These are phyloP conservation scores for Crithidia sp. DNA, from an alignment of 208 protist species.

Conservation along the genomic window DNA sequence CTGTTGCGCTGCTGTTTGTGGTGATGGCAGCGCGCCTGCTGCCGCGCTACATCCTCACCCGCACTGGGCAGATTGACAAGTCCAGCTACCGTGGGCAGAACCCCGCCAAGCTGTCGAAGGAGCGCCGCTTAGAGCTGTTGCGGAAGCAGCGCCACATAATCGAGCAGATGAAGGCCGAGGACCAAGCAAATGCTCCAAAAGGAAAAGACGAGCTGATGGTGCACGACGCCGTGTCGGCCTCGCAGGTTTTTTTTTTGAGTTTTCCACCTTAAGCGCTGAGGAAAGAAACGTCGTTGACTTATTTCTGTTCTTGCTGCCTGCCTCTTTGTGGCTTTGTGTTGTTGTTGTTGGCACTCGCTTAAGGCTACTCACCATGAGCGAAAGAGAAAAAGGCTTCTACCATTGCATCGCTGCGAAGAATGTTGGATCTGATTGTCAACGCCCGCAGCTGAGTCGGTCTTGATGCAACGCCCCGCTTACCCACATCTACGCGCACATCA, in stretches of 20 bases:
- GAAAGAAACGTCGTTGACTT: no score
- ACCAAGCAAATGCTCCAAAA: conserved; percentile 20
- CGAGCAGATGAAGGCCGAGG: conserved; percentile 69
- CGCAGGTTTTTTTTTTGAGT: no score
- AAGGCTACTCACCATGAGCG: not conserved
- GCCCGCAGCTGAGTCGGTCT: no score
- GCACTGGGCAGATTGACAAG: conserved; percentile 31
- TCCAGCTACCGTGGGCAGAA: conserved; percentile 27
- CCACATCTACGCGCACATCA: not conserved
- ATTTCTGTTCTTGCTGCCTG: not conserved
- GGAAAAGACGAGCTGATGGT: not conserved
- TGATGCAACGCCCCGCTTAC: no score
- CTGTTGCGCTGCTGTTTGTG: conserved; percentile 41
- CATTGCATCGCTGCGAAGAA: not conserved
- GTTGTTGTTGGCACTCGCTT: not conserved
- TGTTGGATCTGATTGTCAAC: no score
- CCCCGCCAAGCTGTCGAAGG: conserved; percentile 30
- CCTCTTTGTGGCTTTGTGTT: conserved; percentile 4
- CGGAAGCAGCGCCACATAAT: conserved; percentile 62
- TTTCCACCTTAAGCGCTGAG: no score
- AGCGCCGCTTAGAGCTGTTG: conserved; percentile 42
- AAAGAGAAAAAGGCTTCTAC: not conserved
- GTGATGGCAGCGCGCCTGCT: conserved; percentile 42
- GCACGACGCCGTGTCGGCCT: no score
- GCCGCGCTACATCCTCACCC: conserved; percentile 44